Evolutionary conservation across 108 stramenopile genomes (phyloP).

Genomic region (Cylindrotheca fusiformis): DNA sequence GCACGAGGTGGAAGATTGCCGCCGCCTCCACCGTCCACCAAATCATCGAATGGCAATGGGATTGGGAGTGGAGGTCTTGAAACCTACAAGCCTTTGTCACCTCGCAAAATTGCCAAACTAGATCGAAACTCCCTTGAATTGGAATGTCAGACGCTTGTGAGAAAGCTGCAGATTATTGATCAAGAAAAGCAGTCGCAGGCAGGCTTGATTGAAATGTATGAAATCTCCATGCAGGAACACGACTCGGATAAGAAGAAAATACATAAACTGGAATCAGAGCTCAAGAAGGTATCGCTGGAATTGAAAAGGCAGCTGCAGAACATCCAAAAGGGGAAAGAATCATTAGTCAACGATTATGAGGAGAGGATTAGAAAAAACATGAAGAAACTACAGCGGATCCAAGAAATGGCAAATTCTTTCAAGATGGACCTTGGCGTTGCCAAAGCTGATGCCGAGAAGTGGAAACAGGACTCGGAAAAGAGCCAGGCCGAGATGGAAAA

Average conservation of each 20-base stretch:
- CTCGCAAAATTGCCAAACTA: slow-evolving; percentile 38
- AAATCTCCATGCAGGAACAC: slow-evolving; percentile 36
- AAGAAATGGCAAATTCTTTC: slow-evolving; percentile 30
- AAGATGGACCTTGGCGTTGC: slow-evolving; percentile 26
- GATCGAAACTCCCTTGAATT: slow-evolving; percentile 53
- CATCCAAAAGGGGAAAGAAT: slow-evolving; percentile 26
- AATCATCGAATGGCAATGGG: not conserved
- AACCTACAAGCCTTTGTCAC: slow-evolving; percentile 36
- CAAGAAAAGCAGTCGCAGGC: slow-evolving; percentile 33
- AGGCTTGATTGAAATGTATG: slow-evolving; percentile 44
- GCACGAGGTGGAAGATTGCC: slow-evolving; percentile 23
- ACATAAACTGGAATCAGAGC: slow-evolving; percentile 24
- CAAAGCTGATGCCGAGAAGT: slow-evolving; percentile 17
- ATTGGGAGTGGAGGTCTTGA: slow-evolving; percentile 22
- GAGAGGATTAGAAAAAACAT: slow-evolving; percentile 24
- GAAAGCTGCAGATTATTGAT: slow-evolving; percentile 42
- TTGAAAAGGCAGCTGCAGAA: slow-evolving; percentile 34
- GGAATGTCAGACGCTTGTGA: slow-evolving; percentile 46
- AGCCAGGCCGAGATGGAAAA: slow-evolving; percentile 10
- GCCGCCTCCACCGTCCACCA: slow-evolving; percentile 14
- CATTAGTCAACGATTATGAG: slow-evolving; percentile 28
- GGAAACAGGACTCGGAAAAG: slow-evolving; percentile 17
- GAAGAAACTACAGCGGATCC: slow-evolving; percentile 24
- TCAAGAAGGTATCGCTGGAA: slow-evolving; percentile 26
- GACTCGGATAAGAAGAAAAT: slow-evolving; percentile 36